These are phyloP conservation scores for Xylaria hypoxylon DNA, from an alignment of 2,329 filamentous ascomycete genomes.

Conservation along the genomic window DNA sequence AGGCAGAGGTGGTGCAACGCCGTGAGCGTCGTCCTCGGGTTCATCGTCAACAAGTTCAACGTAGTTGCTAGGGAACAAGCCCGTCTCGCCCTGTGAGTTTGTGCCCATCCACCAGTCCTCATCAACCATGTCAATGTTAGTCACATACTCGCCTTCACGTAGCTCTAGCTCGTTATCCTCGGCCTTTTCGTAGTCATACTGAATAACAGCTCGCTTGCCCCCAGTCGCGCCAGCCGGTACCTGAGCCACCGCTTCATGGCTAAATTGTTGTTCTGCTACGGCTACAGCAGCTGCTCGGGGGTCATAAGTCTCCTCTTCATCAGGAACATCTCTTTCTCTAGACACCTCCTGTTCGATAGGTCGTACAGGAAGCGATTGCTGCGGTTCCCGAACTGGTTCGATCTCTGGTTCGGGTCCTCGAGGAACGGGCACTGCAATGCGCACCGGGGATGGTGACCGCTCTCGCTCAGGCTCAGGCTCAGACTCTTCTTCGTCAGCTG, in stretches of 20 bases:
- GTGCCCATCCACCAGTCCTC: slow-evolving; percentile 99
- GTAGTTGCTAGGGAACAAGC: slow-evolving; percentile 97
- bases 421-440: slow-evolving; percentile 85
- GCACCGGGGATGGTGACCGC: slow-evolving; percentile 79
- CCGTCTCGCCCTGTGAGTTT: slow-evolving; percentile 84
- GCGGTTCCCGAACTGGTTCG: slow-evolving; percentile 63
- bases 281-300: slow-evolving; percentile 69
- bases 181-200: slow-evolving; percentile 97
- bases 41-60: slow-evolving; percentile 83
- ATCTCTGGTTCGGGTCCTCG: slow-evolving; percentile 68
- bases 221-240: slow-evolving; percentile 55
- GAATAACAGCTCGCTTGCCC: slow-evolving; percentile 80
- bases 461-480: slow-evolving; percentile 56
- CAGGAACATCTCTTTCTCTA: slow-evolving; percentile 71
- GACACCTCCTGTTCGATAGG: slow-evolving; percentile 73
- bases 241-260: slow-evolving; percentile 53
- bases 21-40: slow-evolving; percentile 39
- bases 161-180: slow-evolving; percentile 97
- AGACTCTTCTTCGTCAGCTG: slow-evolving; percentile 65
- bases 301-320: slow-evolving; percentile 72
- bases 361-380: slow-evolving; percentile 71
- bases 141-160: slow-evolving; percentile 86
- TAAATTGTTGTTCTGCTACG: slow-evolving; percentile 62
- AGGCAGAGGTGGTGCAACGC: slow-evolving; percentile 54
- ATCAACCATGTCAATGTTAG: slow-evolving; percentile 96